Evolutionary conservation across 2,329 filamentous ascomycete species (phyloP), one percentile per base, ranked within the genome.

Genomic region (Periconia digitata): DNA sequence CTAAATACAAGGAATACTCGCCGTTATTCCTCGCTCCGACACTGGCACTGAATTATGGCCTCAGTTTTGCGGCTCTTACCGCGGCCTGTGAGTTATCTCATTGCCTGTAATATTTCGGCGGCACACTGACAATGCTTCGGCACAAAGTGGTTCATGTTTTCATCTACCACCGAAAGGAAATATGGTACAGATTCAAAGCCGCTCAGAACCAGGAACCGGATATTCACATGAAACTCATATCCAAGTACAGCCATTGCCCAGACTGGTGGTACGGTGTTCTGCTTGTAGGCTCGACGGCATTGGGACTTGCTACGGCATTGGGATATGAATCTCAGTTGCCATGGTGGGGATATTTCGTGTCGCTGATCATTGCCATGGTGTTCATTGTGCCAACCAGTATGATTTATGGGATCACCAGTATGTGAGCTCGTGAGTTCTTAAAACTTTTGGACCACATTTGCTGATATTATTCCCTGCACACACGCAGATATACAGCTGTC

Each of bases 351-450:
- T 61, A 55, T 47, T 60, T 63, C 22, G 50, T 61, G 18, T 54
- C 58, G 7, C 41, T 58, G 7, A 40, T 56, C 15, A 18, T 85
- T 21, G 80, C 81, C 2, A 65, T 83, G 29, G 60, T 85, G 27
- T 84, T 82, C 79, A 75, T 82, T 43, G 76, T 85, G 20, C 82
- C 82, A 8, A 80, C 84, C 45, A 83, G 83, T 43, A 79, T 85
- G 54, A 76, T 85, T 40, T 81, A 84, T 61, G 82, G 79, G 46
- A 43, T 50, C 17, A 43, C 47, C 12, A 32, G 27, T 32, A 32
- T 4, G 27, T 32, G 3, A 4, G 10, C 8, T 10, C 3, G 27
- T 15, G 10, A 32, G n/a, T 10, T 32, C 27, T 6, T 32, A 15
- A 12, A 32, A 15, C 27, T 4, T 15, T 12, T 3, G 10, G 27